Evolutionary conservation across 2,329 filamentous ascomycete species (phyloP).

Genomic region (Seiridium cupressi): DNA sequence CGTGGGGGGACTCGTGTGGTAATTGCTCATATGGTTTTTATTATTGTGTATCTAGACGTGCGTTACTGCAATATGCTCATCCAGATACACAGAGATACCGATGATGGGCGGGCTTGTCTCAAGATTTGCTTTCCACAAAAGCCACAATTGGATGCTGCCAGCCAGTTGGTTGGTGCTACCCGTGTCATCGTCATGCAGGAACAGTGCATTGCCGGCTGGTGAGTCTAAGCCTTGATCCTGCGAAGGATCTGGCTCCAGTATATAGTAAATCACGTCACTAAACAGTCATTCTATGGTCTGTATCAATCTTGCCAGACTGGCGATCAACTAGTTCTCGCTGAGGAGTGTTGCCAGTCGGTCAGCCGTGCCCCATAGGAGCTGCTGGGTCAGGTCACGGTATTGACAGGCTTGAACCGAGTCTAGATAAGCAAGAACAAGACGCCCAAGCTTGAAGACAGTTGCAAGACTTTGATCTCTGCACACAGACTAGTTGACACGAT

Average conservation of each 20-base stretch:
- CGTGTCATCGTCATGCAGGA: background rate
- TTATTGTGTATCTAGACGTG: no score
- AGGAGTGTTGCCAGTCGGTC: slow-evolving; percentile 5
- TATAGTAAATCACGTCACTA: background rate
- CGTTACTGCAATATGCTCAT: no score
- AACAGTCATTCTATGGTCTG: background rate
- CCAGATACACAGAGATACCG: no score
- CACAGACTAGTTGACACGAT: slow-evolving; percentile 94
- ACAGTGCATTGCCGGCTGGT: background rate
- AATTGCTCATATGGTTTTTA: no score
- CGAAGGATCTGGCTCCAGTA: background rate
- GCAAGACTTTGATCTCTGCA: slow-evolving; percentile 72
- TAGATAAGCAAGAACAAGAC: slow-evolving; percentile 48
- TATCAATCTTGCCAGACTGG: slow-evolving; percentile 15
- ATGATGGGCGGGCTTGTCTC: no score
- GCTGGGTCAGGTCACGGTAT: slow-evolving; percentile 20
- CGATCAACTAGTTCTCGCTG: slow-evolving; percentile 10
- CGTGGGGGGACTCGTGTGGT: no score
- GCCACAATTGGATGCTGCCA: background rate
- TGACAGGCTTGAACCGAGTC: slow-evolving; percentile 33
- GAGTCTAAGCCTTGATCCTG: background rate
- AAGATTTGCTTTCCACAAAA: no score
- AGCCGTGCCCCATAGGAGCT: slow-evolving; percentile 20
- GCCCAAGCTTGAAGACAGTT: slow-evolving; percentile 40
- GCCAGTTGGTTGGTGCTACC: background rate